These are phyloP conservation scores for Colletotrichum ledebouriae DNA, from an alignment of 2,329 filamentous ascomycete species.

Conservation along the genomic window DNA sequence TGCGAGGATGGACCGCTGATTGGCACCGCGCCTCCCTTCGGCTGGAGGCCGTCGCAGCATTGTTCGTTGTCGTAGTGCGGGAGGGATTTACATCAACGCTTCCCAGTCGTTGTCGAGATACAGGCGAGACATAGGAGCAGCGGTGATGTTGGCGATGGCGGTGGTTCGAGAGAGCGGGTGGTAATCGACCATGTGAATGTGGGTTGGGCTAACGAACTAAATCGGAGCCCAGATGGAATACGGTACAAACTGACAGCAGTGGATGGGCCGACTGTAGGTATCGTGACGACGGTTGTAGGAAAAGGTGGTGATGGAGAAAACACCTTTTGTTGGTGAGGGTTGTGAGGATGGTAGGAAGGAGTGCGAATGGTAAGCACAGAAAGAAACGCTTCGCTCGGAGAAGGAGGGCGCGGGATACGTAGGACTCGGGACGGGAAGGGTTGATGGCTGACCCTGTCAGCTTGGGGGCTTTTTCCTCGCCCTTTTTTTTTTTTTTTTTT, in stretches of 20 bases:
- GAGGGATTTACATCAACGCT: constrained; percentile 42
- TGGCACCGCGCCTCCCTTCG: constrained; percentile 64
- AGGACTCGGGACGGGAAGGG: constrained; percentile 5
- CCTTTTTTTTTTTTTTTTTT: background rate
- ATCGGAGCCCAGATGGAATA: constrained; percentile 36
- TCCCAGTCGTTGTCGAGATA: constrained; percentile 26
- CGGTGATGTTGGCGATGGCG: constrained; percentile 7
- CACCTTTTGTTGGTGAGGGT: constrained; percentile 4
- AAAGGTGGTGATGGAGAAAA: constrained; percentile 14
- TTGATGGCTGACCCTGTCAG: constrained; percentile 23
- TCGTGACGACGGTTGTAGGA: background rate
- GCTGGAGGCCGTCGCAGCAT: constrained; percentile 77
- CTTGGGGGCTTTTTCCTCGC: background rate
- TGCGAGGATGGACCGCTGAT: constrained; percentile 64
- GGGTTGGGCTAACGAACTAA: constrained; percentile 38
- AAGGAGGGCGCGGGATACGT: constrained; percentile 2
- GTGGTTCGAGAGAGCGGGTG: constrained; percentile 24
- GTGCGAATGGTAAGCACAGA: constrained; percentile 15
- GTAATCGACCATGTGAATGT: constrained; percentile 38
- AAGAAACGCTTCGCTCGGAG: constrained; percentile 19
- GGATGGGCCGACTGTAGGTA: constrained; percentile 16
- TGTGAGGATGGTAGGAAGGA: background rate
- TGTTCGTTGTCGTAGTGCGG: constrained; percentile 34
- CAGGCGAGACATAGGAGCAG: constrained; percentile 43
- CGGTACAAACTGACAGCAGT: constrained; percentile 5